phyloP scores from a whole-genome alignment of 2,329 filamentous ascomycete species.

The Monosporascus sp. region DNA sequence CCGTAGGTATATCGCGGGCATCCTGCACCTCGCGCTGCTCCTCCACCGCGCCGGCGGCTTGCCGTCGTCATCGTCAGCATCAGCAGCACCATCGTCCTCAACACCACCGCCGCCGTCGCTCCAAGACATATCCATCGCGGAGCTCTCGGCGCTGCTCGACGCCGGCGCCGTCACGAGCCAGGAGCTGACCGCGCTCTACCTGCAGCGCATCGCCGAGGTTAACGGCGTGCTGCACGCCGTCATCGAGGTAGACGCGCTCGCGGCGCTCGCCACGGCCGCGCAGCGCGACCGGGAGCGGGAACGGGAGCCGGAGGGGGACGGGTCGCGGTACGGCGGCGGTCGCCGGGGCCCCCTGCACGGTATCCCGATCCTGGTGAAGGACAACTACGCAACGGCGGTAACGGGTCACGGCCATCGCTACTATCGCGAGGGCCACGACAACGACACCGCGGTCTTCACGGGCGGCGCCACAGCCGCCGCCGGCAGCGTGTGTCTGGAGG shows the following conservation, averaged over 20 bases:
- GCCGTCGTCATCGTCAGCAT: no score
- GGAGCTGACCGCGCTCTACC: conserved; percentile 15
- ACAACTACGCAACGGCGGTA: conserved; percentile 53
- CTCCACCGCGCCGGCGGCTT: no score
- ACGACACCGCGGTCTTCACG: conserved; percentile 2
- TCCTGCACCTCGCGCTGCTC: no score
- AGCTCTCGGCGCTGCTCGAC: conserved; percentile 7
- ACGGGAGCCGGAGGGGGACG: not conserved
- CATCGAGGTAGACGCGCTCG: conserved; percentile 28
- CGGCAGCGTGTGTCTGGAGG: conserved; percentile 8
- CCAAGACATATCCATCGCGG: conserved; percentile 7
- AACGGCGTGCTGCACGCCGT: conserved; percentile 25
- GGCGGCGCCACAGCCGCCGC: conserved; percentile 42
- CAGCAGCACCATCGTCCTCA: no score
- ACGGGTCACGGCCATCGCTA: no score
- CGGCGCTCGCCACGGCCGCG: conserved; percentile 27
- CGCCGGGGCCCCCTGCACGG: conserved; percentile 49
- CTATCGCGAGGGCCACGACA: no score
- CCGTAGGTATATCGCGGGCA: no score
- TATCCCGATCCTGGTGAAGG: conserved; percentile 59
- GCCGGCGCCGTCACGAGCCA: conserved; percentile 9
- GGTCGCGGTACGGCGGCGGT: not conserved
- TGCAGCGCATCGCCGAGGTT: conserved; percentile 18
- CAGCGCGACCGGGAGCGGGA: conserved; percentile 26
- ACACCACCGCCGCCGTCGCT: conserved; percentile 1